Percentiles rank a stretch among this genome's conserved stretches.
Evolutionary conservation across 1,284 basidiomycete species (phyloP).

Genomic region (Peniophora sp.): DNA sequence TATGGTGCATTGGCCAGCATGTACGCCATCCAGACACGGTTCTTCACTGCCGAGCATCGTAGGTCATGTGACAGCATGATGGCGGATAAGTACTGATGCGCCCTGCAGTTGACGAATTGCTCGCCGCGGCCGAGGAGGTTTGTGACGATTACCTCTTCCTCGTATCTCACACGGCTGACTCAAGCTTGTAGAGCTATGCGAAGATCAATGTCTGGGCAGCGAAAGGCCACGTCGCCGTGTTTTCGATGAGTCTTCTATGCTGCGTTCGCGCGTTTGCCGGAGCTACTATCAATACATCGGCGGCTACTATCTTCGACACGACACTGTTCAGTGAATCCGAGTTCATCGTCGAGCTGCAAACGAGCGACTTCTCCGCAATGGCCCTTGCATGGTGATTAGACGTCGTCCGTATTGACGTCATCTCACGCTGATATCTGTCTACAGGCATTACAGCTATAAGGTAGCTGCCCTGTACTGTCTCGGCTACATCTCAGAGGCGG

Average conservation of each 20-base stretch:
- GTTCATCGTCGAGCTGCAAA: conserved; percentile 38
- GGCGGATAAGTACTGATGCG: background rate
- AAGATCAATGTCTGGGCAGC: conserved; percentile 53
- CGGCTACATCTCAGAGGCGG: conserved; percentile 50
- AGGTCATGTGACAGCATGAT: conserved; percentile 15
- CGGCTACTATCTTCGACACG: conserved; percentile 50
- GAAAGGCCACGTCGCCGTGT: conserved; percentile 41
- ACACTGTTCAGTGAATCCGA: conserved; percentile 50
- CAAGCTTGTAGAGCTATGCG: conserved; percentile 35
- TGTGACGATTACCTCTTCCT: background rate
- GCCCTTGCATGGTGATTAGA: conserved; percentile 48
- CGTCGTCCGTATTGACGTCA: background rate
- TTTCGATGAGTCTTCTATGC: conserved; percentile 49
- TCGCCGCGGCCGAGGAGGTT: conserved; percentile 55
- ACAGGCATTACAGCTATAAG: conserved; percentile 61
- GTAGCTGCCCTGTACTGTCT: conserved; percentile 56
- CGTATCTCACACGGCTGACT: background rate
- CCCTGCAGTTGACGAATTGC: conserved; percentile 46
- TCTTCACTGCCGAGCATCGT: conserved; percentile 62
- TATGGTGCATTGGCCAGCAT: conserved; percentile 54
- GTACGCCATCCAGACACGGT: conserved; percentile 40
- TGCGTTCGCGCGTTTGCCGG: conserved; percentile 58
- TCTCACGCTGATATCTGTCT: conserved; percentile 2
- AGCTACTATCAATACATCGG: conserved; percentile 38
- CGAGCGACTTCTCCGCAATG: conserved; percentile 27